A percentile compares a stretch with the other conserved stretches of the same genome.
Evolutionary conservation across 805 yeast genomes (phyloP).

Genomic region (Saturnispora serradocipensis): DNA sequence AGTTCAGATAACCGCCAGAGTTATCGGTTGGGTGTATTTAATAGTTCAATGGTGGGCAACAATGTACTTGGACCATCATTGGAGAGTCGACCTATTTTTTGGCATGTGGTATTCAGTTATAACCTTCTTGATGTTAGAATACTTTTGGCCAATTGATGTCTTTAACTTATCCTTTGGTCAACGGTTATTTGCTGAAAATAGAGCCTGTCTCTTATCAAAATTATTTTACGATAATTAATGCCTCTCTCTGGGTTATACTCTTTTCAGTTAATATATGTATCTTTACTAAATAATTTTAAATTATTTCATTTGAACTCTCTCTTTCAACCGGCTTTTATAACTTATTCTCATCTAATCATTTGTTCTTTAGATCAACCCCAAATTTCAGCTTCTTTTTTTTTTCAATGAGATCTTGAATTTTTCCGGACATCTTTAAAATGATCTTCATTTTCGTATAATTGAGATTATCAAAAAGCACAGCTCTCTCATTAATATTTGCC

Average conservation of each 20-base stretch:
- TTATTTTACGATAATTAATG: neutral
- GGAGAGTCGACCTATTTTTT: slow-evolving; percentile 50
- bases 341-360: neutral
- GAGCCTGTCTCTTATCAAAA: neutral
- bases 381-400: neutral
- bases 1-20: slow-evolving; percentile 14
- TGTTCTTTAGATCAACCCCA: neutral
- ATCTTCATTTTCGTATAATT: neutral
- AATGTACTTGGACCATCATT: slow-evolving; percentile 65
- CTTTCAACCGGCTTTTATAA: neutral
- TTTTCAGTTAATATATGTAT: neutral
- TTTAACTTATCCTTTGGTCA: neutral
- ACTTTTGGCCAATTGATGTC: neutral
- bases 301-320: neutral
- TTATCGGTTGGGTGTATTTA: slow-evolving; percentile 36
- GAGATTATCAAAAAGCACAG: neutral
- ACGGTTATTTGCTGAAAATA: neutral
- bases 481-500: too few species aligned
- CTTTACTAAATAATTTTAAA: neutral
- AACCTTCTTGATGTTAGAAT: slow-evolving; percentile 31
- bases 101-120: slow-evolving; percentile 46
- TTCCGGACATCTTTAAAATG: neutral
- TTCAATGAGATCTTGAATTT: neutral
- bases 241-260: neutral
- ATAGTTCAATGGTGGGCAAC: slow-evolving; percentile 67